Base-by-base conservation (phyloP, 345 rosid genomes). In the Carallia brachiata region DNA sequence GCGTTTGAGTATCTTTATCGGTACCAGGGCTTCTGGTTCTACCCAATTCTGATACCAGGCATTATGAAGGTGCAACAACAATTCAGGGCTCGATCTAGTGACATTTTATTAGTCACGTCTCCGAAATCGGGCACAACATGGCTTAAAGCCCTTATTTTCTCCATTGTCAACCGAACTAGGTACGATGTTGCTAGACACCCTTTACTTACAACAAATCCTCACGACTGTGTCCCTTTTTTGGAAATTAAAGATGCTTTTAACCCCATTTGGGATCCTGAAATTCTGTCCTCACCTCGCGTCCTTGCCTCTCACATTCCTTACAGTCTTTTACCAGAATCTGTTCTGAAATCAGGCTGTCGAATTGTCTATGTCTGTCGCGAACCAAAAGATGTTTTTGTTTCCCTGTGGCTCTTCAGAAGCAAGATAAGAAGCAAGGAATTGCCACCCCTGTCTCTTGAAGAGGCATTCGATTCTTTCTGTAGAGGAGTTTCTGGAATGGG, bases 91-190 rank as follows among this genome's bases (percentile, higher is more conserved):
- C 27, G 60, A 55, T 7, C 60, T 8, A 17, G 44, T 8, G 61
- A 56, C 30, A 17, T 68, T 15, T 4, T 68, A 2, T 28, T 44
- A 56, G 40, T 61, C 13, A 23, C 27, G 28, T 0, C 4, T 31
- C 56, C 64, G 5, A 58, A 68, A 17, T 28, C 62, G 7, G 72
- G 72, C 28, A 68, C 40, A 10, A 59, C 64, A 27, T 68, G 64
- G 72, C 44, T 47, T 7, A 28, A 23, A 28, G 59, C 59, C 13
- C 32, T 55, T 12, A 23, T 23, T 23, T 55, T 55, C 60, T 55
- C 60, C 30, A 55, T 23, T 23, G 32, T 8, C 2, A 23, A 23
- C 15, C 59, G 32, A 1, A 23, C 13, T 4, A 55, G 32, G 16
- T 56, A 7, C 10, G 52, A 55, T 0, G 36, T 31, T 31, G 7